phyloP scores from a whole-genome alignment of 169 alveolate species.

The Babesia bovis region DNA sequence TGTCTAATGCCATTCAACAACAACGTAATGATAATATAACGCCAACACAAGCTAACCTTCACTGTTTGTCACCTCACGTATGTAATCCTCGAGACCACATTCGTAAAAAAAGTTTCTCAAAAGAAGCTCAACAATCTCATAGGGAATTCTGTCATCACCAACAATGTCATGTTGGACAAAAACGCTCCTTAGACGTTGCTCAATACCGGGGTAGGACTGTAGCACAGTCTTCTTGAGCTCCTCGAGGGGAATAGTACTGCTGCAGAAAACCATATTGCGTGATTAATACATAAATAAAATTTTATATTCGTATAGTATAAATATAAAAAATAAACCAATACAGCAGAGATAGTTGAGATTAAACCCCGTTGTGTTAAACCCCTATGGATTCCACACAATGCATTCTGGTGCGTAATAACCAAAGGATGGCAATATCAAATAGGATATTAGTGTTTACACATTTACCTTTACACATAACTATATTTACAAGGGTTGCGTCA shows the following conservation, averaged over 20 bases:
- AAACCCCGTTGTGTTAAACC: background rate
- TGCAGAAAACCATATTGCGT: conserved; percentile 4
- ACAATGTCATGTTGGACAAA: conserved; percentile 80
- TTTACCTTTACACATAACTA: too few relatives aligned
- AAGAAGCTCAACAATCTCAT: conserved; percentile 78
- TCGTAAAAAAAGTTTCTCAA: conserved; percentile 80
- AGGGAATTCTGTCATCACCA: conserved; percentile 74
- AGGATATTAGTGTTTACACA: too few relatives aligned
- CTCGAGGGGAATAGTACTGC: conserved; percentile 8
- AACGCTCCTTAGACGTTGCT: conserved; percentile 76
- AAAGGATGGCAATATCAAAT: background rate
- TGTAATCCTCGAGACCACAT: conserved; percentile 81
- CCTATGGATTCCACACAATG: conserved; percentile 23
- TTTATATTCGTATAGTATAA: background rate
- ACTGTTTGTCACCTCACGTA: conserved; percentile 68
- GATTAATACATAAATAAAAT: background rate
- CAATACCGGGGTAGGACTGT: conserved; percentile 78
- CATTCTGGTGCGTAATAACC: conserved; percentile 28
- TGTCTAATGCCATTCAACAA: too few relatives aligned
- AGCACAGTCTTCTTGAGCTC: conserved; percentile 41
- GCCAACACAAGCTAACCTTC: conserved; percentile 65
- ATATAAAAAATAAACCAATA: background rate
- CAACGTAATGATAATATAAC: too few relatives aligned
- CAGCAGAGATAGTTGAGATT: background rate
- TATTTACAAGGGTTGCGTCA: too few relatives aligned